A percentile compares a stretch with the other conserved stretches of the same genome.
These are phyloP conservation scores for Dryas drummondii DNA, from an alignment of 306 rosid genomes.

Conservation along the genomic window DNA sequence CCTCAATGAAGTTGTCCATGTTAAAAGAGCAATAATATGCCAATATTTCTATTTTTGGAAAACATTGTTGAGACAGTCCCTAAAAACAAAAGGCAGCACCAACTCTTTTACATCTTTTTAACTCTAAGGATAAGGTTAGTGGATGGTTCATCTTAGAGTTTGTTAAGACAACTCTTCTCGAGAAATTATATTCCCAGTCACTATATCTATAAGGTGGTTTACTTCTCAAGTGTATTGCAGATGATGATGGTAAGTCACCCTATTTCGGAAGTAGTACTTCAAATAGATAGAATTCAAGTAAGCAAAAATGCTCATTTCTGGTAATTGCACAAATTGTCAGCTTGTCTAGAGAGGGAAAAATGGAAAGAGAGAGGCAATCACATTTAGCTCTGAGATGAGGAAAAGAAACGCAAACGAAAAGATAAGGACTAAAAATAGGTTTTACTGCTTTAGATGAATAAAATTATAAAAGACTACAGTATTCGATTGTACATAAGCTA, in stretches of 20 bases:
- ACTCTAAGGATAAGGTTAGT: neutral
- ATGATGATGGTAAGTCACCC: neutral
- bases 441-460: neutral
- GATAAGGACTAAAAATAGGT: neutral
- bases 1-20: neutral
- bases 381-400: neutral
- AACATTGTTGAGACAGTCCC: neutral
- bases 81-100: constrained; percentile 2
- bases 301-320: neutral
- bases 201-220: neutral
- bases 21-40: neutral
- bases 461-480: neutral
- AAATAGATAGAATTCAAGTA: neutral
- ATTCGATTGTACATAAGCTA: constrained; percentile 5
- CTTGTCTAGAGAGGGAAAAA: constrained; percentile 2
- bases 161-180: neutral
- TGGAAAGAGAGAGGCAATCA: neutral
- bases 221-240: neutral
- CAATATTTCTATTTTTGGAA: neutral
- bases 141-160: neutral
- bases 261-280: neutral
- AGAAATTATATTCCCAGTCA: neutral
- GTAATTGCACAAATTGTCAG: neutral
- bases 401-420: neutral
- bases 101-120: neutral